These are phyloP conservation scores for Neopestalotiopsis clavispora DNA, from an alignment of 2,329 filamentous ascomycete species.

Conservation along the genomic window DNA sequence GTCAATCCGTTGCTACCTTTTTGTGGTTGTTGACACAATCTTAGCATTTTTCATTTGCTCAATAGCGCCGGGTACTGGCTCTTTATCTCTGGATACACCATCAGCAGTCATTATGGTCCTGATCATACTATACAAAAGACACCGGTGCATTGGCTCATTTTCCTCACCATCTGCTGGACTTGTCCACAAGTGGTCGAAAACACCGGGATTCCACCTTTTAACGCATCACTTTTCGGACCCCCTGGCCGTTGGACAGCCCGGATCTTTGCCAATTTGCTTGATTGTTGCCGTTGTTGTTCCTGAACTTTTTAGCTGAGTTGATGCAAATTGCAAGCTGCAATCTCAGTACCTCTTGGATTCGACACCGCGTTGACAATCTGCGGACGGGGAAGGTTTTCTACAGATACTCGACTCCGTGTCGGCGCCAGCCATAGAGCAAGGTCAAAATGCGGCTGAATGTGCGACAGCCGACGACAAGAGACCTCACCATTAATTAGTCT, in stretches of 20 bases:
- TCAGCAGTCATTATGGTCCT: not conserved
- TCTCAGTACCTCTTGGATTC: not conserved
- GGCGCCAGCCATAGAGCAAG: not conserved
- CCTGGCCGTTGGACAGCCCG: not conserved
- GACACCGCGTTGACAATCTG: no score
- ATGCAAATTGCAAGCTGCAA: not conserved
- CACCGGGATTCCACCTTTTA: not conserved
- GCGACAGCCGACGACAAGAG: not conserved
- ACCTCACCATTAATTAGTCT: not conserved
- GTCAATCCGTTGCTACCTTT: not conserved
- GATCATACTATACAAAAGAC: not conserved
- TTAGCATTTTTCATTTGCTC: not conserved
- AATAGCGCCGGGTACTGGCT: conserved; percentile 3
- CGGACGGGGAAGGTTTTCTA: not conserved
- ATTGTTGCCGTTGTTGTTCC: not conserved
- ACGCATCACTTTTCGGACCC: not conserved
- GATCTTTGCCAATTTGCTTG: not conserved
- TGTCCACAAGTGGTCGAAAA: not conserved
- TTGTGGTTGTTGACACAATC: not conserved
- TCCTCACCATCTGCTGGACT: conserved; percentile 3
- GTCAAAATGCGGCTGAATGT: not conserved
- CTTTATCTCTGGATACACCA: not conserved
- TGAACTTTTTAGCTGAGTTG: not conserved
- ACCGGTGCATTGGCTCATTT: not conserved
- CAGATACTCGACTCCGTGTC: not conserved